A percentile compares a stretch with the other conserved stretches of the same genome.
Evolutionary conservation across 2,329 filamentous ascomycete genomes (phyloP).

Genomic region (Cladosporium cucumerinum): DNA sequence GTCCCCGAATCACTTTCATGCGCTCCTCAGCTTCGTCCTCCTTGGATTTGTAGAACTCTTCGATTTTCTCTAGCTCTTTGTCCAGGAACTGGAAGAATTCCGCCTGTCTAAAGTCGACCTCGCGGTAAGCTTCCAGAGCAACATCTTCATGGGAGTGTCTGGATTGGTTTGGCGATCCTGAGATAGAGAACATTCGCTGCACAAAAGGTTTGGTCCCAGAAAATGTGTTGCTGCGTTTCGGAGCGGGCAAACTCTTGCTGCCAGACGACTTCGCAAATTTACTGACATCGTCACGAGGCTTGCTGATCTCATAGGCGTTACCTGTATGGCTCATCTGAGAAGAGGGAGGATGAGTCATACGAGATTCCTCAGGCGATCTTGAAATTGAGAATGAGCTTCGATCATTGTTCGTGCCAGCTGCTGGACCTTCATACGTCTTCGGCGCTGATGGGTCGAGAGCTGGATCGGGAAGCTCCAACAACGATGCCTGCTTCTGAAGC

Average conservation of each 20-base stretch:
- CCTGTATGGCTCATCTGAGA: conserved; percentile 27
- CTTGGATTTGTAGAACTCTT: conserved; percentile 82
- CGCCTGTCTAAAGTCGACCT: conserved; percentile 69
- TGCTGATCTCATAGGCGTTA: conserved; percentile 26
- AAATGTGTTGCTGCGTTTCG: conserved; percentile 40
- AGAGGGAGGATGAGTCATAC: conserved; percentile 18
- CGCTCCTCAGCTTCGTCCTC: conserved; percentile 79
- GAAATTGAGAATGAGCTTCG: conserved; percentile 13
- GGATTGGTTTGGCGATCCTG: conserved; percentile 27
- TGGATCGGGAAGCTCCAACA: conserved; percentile 60
- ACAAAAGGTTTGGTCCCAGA: conserved; percentile 23
- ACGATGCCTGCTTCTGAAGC: conserved; percentile 39
- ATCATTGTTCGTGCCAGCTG: conserved; percentile 16
- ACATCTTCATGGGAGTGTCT: conserved; percentile 32
- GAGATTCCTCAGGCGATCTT: conserved; percentile 10
- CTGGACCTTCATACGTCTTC: neutral
- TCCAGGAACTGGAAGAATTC: conserved; percentile 88
- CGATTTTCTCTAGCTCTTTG: conserved; percentile 82
- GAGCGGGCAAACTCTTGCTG: conserved; percentile 17
- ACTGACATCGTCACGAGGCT: conserved; percentile 10
- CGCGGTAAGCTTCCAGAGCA: conserved; percentile 55
- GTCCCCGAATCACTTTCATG: conserved; percentile 68
- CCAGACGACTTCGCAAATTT: neutral
- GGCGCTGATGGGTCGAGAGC: conserved; percentile 48
- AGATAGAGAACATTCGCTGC: conserved; percentile 26